Percentiles rank a stretch among this genome's conserved stretches.
Evolutionary conservation across 768 basidiomycete species (phyloP).

Genomic region (Pisolithus tinctorius): DNA sequence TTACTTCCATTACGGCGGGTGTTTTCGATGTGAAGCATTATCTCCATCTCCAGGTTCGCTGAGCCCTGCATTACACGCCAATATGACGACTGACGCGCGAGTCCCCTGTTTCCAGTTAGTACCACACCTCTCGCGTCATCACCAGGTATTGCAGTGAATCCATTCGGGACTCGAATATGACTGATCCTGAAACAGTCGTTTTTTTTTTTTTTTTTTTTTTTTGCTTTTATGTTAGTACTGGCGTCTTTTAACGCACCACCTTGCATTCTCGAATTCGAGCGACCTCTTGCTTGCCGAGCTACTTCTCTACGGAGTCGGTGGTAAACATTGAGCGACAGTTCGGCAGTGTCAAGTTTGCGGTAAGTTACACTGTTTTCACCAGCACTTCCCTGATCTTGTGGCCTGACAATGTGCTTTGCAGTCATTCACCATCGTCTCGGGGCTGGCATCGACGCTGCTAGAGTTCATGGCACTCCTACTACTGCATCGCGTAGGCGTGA

Average conservation of each 20-base stretch:
- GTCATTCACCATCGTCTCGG: constrained; percentile 74
- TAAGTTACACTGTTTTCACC: constrained; percentile 29
- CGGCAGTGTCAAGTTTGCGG: constrained; percentile 83
- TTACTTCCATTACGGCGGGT: constrained; percentile 68
- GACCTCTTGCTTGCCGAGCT: constrained; percentile 76
- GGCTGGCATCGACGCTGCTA: constrained; percentile 56
- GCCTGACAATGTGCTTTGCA: constrained; percentile 24
- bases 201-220: background rate
- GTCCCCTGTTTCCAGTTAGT: constrained; percentile 45
- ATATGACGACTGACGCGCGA: constrained; percentile 2
- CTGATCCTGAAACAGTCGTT: constrained; percentile 28
- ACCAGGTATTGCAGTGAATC: constrained; percentile 52
- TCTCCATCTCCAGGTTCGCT: constrained; percentile 70
- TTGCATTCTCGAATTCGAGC: constrained; percentile 78
- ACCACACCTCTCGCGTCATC: constrained; percentile 84
- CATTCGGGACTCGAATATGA: constrained; percentile 8
- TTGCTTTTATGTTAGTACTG: constrained; percentile 58
- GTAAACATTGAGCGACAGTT: constrained; percentile 78
- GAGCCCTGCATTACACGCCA: constrained; percentile 11
- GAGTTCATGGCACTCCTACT: constrained; percentile 62
- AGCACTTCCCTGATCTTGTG: background rate
- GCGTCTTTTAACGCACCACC: constrained; percentile 67
- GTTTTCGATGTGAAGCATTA: constrained; percentile 87
- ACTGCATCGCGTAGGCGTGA: constrained; percentile 61
- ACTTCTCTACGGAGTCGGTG: constrained; percentile 62